Conservation (phyloP, 305 asterid genomes). For the Salvia sclarea region DNA sequence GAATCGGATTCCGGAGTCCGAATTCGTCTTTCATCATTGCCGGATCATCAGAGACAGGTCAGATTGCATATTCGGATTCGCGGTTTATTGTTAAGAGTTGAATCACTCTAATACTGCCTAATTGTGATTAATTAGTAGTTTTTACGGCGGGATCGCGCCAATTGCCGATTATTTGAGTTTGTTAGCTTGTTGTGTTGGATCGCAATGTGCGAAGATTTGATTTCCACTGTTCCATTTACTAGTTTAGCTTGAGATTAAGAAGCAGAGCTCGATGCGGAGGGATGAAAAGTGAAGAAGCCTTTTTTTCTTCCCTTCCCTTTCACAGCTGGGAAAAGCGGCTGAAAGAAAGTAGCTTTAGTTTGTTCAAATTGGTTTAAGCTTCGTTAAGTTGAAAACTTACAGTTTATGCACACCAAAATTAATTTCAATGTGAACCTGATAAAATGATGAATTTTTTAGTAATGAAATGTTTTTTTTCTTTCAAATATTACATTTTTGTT, state of each 20-base stretch:
- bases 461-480: background rate
- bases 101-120: conserved; percentile 11
- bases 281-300: conserved; percentile 30
- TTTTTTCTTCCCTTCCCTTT: conserved; percentile 13
- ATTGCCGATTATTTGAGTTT: conserved; percentile 4
- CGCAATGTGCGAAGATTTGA: conserved; percentile 15
- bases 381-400: conserved; percentile 24
- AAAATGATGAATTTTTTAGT: background rate
- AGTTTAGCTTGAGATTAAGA: conserved; percentile 17
- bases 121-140: conserved; percentile 27
- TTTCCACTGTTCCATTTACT: conserved; percentile 8
- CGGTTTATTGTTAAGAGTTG: conserved; percentile 16
- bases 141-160: conserved; percentile 24
- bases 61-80: conserved; percentile 33
- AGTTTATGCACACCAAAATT: background rate
- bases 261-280: conserved; percentile 25
- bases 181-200: conserved; percentile 15
- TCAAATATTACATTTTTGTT: background rate
- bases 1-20: conserved; percentile 35
- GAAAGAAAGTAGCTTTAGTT: conserved; percentile 30
- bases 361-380: conserved; percentile 19
- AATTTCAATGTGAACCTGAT: background rate
- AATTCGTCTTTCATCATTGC: conserved; percentile 30
- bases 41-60: conserved; percentile 40
- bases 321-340: conserved; percentile 27